These are phyloP conservation scores for Lolium rigidum DNA, from an alignment of 176 grass and related monocot genomes.

Conservation along the genomic window DNA sequence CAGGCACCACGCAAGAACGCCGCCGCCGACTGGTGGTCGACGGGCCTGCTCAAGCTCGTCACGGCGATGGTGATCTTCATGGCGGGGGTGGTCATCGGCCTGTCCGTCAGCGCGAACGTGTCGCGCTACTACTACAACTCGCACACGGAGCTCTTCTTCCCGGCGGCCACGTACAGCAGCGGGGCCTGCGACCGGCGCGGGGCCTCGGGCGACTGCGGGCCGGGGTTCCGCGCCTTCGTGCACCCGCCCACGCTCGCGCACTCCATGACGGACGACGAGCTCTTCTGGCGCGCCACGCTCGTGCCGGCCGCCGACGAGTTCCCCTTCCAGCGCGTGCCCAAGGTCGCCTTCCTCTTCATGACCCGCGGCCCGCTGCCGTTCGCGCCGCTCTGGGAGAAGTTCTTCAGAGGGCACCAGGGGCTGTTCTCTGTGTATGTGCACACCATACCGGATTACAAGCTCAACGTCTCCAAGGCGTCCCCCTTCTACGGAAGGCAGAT, in stretches of 20 bases:
- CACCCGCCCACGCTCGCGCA: conserved; percentile 66
- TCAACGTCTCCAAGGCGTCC: conserved; percentile 73
- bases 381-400: conserved; percentile 67
- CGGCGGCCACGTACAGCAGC: conserved; percentile 51
- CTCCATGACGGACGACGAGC: conserved; percentile 73
- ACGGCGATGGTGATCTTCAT: conserved; percentile 74
- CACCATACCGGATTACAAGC: conserved; percentile 78
- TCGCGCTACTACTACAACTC: conserved; percentile 76
- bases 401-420: conserved; percentile 58
- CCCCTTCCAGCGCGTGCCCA: conserved; percentile 75
- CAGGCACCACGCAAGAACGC: conserved; percentile 44
- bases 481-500: conserved; percentile 75
- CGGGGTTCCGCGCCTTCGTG: conserved; percentile 61
- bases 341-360: conserved; percentile 93
- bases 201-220: conserved; percentile 46
- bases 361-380: conserved; percentile 65
- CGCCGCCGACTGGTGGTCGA: conserved; percentile 31
- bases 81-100: conserved; percentile 74
- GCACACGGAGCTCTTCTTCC: conserved; percentile 90
- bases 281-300: conserved; percentile 77
- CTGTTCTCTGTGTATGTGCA: conserved; percentile 87
- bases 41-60: conserved; percentile 46
- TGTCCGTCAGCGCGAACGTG: conserved; percentile 58
- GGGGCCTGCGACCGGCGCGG: conserved; percentile 31
- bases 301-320: conserved; percentile 68